Base-by-base conservation (phyloP, 371 early-diverging fungal species). In the Vittaforma corneae region DNA sequence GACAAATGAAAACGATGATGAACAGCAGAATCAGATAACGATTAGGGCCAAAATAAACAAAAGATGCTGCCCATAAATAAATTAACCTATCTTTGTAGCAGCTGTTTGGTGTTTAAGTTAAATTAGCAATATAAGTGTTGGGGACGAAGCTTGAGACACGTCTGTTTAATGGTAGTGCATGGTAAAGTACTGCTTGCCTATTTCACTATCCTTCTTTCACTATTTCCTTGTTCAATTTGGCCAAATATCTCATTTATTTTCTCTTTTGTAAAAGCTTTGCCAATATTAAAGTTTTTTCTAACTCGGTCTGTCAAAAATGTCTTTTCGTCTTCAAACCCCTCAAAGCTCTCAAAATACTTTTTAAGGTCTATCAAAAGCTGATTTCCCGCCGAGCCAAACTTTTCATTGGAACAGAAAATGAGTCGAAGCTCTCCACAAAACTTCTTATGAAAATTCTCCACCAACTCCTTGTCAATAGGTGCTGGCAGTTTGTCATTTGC, bases 381-480 rank as follows among this genome's bases (percentile, higher is more conserved):
- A 47, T 67, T 72, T 1, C 72, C 72, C 18, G 35, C 22, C 6
- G 62, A 29, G 16, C 58, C 59, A 55, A 68, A 72, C 29, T 52
- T 67, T 37, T 63, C 46, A 34, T 40, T 24, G 5, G 63, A 53
- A 22, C 57, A 47, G 30, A 72, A 72, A n/a, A 72, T 67, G n/a
- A 30, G 26, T 24, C 34, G n/a, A 34, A 72, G 55, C 42, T 67
- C 72, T 9, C 26, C 2, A 26, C 74, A 55, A 11, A 72, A 32
- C 14, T 30, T 33, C 26, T 35, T 30, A 26, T 72, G 67, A 35
- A 62, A 72, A 1, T 47, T 51, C 20, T 56, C 51, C 29, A 67
- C 30, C 26, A 55, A 20, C 5, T 46, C 32, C 34, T 46, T 62
- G 5, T 52, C 64, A 35, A 65, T n/a, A n/a, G n/a, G n/a, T n/a